Base-by-base conservation (phyloP, 2,329 filamentous ascomycete species). In the Ambrosiella beaveri region DNA sequence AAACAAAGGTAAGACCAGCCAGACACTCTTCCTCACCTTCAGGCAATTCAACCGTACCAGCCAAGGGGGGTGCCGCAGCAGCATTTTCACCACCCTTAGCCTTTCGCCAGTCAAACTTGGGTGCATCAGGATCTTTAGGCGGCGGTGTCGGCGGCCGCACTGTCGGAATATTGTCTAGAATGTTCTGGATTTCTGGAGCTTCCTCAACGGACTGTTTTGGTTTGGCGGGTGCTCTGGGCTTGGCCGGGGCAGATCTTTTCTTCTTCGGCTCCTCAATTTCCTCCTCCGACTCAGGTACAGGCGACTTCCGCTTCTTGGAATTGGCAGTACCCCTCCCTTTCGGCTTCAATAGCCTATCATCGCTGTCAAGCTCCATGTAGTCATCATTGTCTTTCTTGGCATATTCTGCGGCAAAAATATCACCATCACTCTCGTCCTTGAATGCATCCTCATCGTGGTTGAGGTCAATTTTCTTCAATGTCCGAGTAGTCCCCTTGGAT, bases 1-100 rank as follows among this genome's bases (percentile, higher is more conserved):
- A 98, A 36, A 98, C 93, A 66, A 98, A 98, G 0, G 82, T 86
- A 58, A 97, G 75, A 0, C 94, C 93, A 57, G 84, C 83, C 58
- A 98, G 78, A 67, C 93, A 98, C 64, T 96, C 94, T 9, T 93
- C 87, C 56, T 83, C 82, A 7, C 93, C 93, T 17, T 80, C 78
- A 0, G 93, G 93, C 54, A 96, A 72, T 13, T 95, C 88, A 37
- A 75, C 80, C 8, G 76, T 72, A 9, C 81, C 82, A 19, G 79
- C 74, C 54, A 78, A 77, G 7, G 80, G 79, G 15, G 87, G 80
- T 17, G 81, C 79, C 9, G 66, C 70, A 2, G 80, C 78, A 13
- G 80, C 72, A 67, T 79, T 84, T 59, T 75, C 80, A 13, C 78
- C 80, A 58, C 80, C 75, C 60, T 68, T 71, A 35, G 73, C 74